These are phyloP conservation scores for Malbranchea cinnamomea DNA, from an alignment of 2,329 filamentous ascomycete genomes.

Conservation along the genomic window DNA sequence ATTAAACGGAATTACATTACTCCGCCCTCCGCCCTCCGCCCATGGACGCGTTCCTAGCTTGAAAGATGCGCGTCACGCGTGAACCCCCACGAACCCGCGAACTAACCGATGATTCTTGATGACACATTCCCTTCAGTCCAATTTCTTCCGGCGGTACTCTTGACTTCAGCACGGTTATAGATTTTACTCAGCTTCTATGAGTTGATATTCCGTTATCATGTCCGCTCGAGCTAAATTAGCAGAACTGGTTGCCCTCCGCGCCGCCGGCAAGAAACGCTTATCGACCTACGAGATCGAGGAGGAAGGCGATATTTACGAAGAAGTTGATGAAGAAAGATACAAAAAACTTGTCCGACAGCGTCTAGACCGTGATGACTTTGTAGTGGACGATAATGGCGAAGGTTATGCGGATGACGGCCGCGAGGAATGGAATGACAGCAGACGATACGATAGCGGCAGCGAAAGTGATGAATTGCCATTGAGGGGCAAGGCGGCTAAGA, in stretches of 20 bases:
- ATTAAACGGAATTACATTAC: too few species aligned
- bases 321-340: constrained; percentile 92
- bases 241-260: constrained; percentile 69
- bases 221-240: constrained; percentile 29
- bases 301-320: constrained; percentile 76
- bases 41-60: too few species aligned
- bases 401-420: constrained; percentile 88
- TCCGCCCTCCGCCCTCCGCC: too few species aligned
- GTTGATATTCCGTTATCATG: too few species aligned
- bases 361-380: constrained; percentile 89
- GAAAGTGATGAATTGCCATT: constrained; percentile 60
- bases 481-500: constrained; percentile 54
- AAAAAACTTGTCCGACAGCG: constrained; percentile 86
- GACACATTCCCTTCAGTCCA: too few species aligned
- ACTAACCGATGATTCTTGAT: too few species aligned
- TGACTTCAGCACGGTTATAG: too few species aligned
- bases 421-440: constrained; percentile 76
- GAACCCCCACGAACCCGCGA: too few species aligned
- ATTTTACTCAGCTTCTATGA: too few species aligned
- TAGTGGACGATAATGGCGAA: constrained; percentile 90
- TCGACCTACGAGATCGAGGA: constrained; percentile 78
- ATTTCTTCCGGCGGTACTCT: too few species aligned
- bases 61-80: too few species aligned
- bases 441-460: constrained; percentile 47
- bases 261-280: constrained; percentile 81